Evolutionary conservation across 345 rosid species (phyloP).

Genomic region (Acer yangbiense): DNA sequence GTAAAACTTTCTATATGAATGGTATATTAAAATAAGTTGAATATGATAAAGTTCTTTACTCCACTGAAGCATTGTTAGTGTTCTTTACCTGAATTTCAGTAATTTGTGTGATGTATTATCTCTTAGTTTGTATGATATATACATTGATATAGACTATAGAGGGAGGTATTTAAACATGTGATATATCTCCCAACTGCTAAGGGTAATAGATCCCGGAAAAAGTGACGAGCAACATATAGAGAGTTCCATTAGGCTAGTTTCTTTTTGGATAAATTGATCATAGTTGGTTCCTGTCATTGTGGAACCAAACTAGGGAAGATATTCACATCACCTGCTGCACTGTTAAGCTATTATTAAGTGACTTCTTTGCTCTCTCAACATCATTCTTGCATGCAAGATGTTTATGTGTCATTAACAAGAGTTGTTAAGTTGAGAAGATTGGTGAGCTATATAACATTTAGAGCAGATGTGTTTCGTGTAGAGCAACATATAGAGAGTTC

Average conservation of each 20-base stretch:
- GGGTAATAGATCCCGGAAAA: not conserved
- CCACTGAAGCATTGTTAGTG: too few species aligned
- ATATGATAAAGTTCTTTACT: too few species aligned
- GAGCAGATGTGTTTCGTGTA: not conserved
- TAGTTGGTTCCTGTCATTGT: not conserved
- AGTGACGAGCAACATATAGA: too few species aligned
- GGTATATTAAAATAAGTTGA: too few species aligned
- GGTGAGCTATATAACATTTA: not conserved
- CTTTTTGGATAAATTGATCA: not conserved
- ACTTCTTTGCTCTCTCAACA: not conserved
- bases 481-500: not conserved
- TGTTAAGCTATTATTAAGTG: not conserved
- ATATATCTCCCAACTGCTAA: not conserved
- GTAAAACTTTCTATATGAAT: too few species aligned
- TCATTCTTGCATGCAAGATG: not conserved
- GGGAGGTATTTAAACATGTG: not conserved
- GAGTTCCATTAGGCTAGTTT: not conserved
- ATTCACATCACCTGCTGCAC: not conserved
- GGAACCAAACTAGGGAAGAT: not conserved
- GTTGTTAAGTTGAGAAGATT: constrained; percentile 5
- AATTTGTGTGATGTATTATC: too few species aligned
- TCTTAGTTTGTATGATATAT: too few species aligned
- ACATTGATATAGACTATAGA: not conserved
- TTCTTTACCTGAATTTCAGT: too few species aligned
- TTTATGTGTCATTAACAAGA: not conserved